phyloP scores from a whole-genome alignment of 257 asterid species.

The Echium plantagineum region DNA sequence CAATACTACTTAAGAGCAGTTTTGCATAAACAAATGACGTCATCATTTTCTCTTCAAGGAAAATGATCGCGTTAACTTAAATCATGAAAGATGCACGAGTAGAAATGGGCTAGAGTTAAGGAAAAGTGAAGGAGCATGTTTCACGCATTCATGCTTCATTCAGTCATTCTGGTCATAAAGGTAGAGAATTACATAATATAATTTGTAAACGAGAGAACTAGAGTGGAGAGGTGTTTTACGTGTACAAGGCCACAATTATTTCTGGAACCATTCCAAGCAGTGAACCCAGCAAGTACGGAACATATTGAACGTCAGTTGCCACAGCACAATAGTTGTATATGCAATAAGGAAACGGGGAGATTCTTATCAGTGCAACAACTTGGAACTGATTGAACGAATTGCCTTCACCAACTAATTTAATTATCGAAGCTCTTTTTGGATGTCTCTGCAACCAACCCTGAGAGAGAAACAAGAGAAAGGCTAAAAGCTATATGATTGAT shows the following conservation, averaged over 20 bases:
- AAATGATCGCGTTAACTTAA: not conserved
- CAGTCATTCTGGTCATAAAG: not conserved
- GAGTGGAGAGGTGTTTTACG: conserved; percentile 43
- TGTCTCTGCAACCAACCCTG: conserved; percentile 72
- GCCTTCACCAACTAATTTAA: conserved; percentile 89
- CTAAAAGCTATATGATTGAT: not conserved
- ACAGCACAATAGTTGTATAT: conserved; percentile 74
- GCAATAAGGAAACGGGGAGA: conserved; percentile 85
- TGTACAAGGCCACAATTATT: conserved; percentile 74
- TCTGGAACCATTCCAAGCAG: conserved; percentile 77
- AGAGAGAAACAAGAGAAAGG: conserved; percentile 4
- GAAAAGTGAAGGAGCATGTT: not conserved
- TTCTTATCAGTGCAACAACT: conserved; percentile 75
- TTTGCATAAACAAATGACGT: too few relatives aligned
- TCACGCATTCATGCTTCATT: too few relatives aligned
- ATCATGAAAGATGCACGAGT: not conserved
- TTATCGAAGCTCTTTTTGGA: conserved; percentile 86
- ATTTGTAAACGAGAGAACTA: not conserved
- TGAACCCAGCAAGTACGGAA: conserved; percentile 75
- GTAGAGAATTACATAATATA: not conserved
- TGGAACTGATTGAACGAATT: conserved; percentile 64
- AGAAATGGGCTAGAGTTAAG: not conserved
- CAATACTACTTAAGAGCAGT: too few relatives aligned
- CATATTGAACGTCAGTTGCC: conserved; percentile 77
- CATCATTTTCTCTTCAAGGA: not conserved